Conservation (phyloP, 371 early-diverging fungal species). For the Haplosporangium sp. region DNA sequence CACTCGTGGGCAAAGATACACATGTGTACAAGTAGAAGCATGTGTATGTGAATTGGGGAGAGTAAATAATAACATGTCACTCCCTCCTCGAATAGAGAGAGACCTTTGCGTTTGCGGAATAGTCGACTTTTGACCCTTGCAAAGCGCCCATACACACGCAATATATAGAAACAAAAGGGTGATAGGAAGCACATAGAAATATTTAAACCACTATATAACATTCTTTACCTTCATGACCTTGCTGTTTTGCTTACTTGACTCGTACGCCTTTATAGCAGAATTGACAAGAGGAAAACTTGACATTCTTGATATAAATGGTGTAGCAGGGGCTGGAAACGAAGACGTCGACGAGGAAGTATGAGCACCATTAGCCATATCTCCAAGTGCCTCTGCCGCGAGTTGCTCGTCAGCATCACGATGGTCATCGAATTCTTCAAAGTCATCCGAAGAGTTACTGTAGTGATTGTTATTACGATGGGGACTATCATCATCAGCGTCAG, state of each 20-base stretch:
- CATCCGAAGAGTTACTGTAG: slow-evolving; percentile 33
- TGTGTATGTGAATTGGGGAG: slow-evolving; percentile 2
- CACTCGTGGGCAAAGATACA: not conserved
- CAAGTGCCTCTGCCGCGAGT: slow-evolving; percentile 75
- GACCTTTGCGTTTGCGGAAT: not conserved
- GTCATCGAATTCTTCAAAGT: slow-evolving; percentile 37
- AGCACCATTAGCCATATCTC: slow-evolving; percentile 64
- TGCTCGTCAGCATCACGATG: slow-evolving; percentile 61
- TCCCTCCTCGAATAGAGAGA: not conserved
- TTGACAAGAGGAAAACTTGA: slow-evolving; percentile 84
- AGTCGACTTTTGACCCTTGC: not conserved
- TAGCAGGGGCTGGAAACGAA: slow-evolving; percentile 22
- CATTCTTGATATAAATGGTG: slow-evolving; percentile 79
- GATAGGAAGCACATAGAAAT: too few species aligned
- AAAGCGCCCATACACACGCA: not conserved
- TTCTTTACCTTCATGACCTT: slow-evolving; percentile 69
- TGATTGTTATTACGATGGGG: slow-evolving; percentile 5
- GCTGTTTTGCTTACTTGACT: slow-evolving; percentile 80
- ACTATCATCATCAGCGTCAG: not conserved
- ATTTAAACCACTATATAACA: too few species aligned
- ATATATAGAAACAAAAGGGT: not conserved
- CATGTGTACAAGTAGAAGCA: slow-evolving; percentile 1
- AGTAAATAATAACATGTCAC: not conserved
- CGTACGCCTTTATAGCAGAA: slow-evolving; percentile 78
- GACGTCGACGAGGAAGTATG: slow-evolving; percentile 11